Conservation (phyloP, 2,329 filamentous ascomycete genomes). For the Colletotrichum lini region DNA sequence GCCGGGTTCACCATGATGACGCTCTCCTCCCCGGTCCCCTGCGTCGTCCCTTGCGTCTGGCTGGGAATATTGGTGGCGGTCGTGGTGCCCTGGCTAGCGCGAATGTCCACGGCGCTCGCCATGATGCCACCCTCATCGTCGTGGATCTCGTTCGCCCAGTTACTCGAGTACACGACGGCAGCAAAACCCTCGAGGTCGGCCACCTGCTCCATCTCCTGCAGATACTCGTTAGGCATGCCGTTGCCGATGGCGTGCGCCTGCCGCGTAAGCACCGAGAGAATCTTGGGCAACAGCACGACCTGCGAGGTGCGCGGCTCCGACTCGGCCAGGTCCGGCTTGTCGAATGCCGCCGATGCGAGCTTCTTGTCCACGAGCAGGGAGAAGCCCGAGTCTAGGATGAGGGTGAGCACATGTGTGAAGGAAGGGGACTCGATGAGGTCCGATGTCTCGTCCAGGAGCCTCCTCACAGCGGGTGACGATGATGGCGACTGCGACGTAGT, state of each 20-base stretch:
- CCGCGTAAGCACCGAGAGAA: slow-evolving; percentile 89
- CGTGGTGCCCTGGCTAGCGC: slow-evolving; percentile 45
- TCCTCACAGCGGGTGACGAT: slow-evolving; percentile 76
- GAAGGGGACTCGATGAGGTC: slow-evolving; percentile 95
- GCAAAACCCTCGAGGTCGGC: slow-evolving; percentile 86
- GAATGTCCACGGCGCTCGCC: slow-evolving; percentile 55
- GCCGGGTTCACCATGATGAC: slow-evolving; percentile 67
- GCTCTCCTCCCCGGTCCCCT: slow-evolving; percentile 61
- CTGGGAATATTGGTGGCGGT: slow-evolving; percentile 41
- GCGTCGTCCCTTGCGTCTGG: slow-evolving; percentile 45
- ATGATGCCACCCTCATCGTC: slow-evolving; percentile 58
- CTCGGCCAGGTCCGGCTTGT: slow-evolving; percentile 59
- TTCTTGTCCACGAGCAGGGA: slow-evolving; percentile 87
- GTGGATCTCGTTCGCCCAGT: slow-evolving; percentile 79
- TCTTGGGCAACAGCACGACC: slow-evolving; percentile 81
- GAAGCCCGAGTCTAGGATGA: slow-evolving; percentile 90
- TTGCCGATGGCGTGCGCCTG: slow-evolving; percentile 93
- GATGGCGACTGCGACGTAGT: slow-evolving; percentile 56
- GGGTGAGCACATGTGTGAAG: slow-evolving; percentile 88
- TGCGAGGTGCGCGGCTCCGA: slow-evolving; percentile 64
- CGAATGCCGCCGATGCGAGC: slow-evolving; percentile 84
- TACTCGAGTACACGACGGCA: slow-evolving; percentile 89
- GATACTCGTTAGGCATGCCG: slow-evolving; percentile 79
- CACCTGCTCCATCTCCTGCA: slow-evolving; percentile 82
- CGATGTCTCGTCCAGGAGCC: slow-evolving; percentile 93